These are phyloP conservation scores for Wallacemonas sp. DNA, from an alignment of 208 protist genomes.

Conservation along the genomic window DNA sequence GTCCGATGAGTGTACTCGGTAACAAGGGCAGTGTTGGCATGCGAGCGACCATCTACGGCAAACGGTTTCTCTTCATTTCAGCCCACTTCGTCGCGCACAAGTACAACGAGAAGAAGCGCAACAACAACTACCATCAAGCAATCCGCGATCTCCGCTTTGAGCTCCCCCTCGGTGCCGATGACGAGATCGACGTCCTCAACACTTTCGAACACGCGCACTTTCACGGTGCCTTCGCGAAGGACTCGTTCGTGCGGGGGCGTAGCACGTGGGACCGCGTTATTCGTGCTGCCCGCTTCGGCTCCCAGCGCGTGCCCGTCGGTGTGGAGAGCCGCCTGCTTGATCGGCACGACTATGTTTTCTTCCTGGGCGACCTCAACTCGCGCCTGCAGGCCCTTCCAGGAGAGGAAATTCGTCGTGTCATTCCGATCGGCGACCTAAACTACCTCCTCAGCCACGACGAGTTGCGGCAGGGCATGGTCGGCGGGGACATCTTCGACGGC, in stretches of 20 bases:
- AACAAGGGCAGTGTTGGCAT: constrained; percentile 92
- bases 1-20: constrained; percentile 71
- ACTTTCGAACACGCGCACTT: constrained; percentile 50
- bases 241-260: constrained; percentile 21
- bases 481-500: constrained; percentile 71
- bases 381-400: constrained; percentile 67
- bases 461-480: constrained; percentile 76
- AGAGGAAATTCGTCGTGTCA: constrained; percentile 26
- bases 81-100: constrained; percentile 93
- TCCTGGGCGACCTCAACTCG: constrained; percentile 94
- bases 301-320: constrained; percentile 21
- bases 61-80: constrained; percentile 87
- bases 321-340: constrained; percentile 63
- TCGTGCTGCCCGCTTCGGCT: constrained; percentile 18
- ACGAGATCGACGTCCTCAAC: constrained; percentile 71
- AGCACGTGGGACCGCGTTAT: constrained; percentile 51
- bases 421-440: constrained; percentile 39
- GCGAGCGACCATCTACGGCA: constrained; percentile 85
- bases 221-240: constrained; percentile 4
- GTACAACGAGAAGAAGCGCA: constrained; percentile 74
- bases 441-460: constrained; percentile 78
- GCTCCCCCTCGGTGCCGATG: constrained; percentile 53
- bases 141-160: constrained; percentile 69
- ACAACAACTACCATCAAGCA: constrained; percentile 71
- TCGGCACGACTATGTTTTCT: constrained; percentile 92